These are phyloP conservation scores for Colletotrichum incanum DNA, from an alignment of 2,329 filamentous ascomycete species.

Conservation along the genomic window DNA sequence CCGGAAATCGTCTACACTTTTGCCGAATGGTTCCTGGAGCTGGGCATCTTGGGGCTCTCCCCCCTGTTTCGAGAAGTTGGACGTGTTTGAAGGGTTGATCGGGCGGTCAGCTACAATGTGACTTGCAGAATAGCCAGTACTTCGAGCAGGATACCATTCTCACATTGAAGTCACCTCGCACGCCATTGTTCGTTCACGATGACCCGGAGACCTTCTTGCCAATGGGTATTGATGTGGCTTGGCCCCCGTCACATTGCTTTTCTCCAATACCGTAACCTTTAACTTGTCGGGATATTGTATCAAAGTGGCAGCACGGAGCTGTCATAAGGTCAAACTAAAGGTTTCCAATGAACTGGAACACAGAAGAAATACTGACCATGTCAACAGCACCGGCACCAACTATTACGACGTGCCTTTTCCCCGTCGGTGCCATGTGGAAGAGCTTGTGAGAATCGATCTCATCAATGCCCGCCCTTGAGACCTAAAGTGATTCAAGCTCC, in stretches of 20 bases:
- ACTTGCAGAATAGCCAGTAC: background rate
- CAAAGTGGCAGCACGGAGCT: slow-evolving; percentile 78
- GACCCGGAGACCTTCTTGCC: slow-evolving; percentile 71
- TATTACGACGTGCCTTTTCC: slow-evolving; percentile 67
- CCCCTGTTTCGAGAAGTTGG: slow-evolving; percentile 75
- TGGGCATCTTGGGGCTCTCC: slow-evolving; percentile 71
- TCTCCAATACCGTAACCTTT: slow-evolving; percentile 75
- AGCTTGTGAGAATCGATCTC: background rate
- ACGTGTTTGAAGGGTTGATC: slow-evolving; percentile 76
- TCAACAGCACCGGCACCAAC: slow-evolving; percentile 76
- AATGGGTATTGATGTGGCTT: slow-evolving; percentile 73
- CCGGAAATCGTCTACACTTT: slow-evolving; percentile 75
- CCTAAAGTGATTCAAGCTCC: background rate
- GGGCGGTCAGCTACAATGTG: slow-evolving; percentile 41
- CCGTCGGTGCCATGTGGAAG: background rate
- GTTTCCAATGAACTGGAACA: background rate
- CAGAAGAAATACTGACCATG: slow-evolving; percentile 59
- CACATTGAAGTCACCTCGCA: slow-evolving; percentile 70
- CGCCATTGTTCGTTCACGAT: slow-evolving; percentile 74
- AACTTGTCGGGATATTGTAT: slow-evolving; percentile 77
- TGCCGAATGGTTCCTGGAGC: slow-evolving; percentile 75
- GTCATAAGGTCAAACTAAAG: background rate
- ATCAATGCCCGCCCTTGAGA: background rate
- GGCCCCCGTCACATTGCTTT: slow-evolving; percentile 72
- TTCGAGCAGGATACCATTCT: background rate